Conservation (phyloP, 129 eudicot species). For the Cynara cardunculus region DNA sequence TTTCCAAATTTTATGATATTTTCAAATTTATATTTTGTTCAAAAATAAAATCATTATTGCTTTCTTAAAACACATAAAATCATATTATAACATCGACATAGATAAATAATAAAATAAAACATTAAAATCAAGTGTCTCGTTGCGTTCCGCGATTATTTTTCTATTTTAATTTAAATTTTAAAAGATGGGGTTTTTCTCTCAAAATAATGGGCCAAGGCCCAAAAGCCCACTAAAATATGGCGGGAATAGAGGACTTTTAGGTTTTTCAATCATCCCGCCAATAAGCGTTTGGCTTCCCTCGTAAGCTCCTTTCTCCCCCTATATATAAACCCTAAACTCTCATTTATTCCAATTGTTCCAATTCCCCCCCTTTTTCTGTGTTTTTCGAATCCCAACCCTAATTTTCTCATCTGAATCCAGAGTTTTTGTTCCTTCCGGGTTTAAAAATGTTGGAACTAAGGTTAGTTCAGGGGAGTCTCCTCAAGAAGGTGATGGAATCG, state of each 20-base stretch:
- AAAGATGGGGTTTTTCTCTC: background rate
- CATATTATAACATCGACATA: too few species aligned
- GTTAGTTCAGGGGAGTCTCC: slow-evolving; percentile 72
- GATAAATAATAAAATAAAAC: too few species aligned
- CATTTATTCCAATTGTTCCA: background rate
- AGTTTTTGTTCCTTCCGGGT: background rate
- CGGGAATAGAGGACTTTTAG: slow-evolving; percentile 23
- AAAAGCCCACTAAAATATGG: slow-evolving; percentile 11
- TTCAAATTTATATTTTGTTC: too few species aligned
- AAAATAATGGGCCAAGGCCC: background rate
- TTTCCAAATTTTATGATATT: too few species aligned
- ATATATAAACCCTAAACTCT: slow-evolving; percentile 27
- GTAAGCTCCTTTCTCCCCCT: slow-evolving; percentile 12
- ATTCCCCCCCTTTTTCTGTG: background rate
- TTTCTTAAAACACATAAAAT: too few species aligned
- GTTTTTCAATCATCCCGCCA: slow-evolving; percentile 38
- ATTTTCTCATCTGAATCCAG: background rate
- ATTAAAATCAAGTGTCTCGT: too few species aligned
- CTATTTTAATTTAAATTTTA: too few species aligned
- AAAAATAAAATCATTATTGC: too few species aligned
- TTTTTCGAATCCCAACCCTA: slow-evolving; percentile 23
- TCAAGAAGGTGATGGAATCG: slow-evolving; percentile 79
- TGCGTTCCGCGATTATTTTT: too few species aligned
- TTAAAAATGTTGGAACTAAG: slow-evolving; percentile 69
- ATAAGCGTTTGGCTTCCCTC: slow-evolving; percentile 27